Base-by-base conservation (phyloP, 306 rosid species). In the Quercus ilex region DNA sequence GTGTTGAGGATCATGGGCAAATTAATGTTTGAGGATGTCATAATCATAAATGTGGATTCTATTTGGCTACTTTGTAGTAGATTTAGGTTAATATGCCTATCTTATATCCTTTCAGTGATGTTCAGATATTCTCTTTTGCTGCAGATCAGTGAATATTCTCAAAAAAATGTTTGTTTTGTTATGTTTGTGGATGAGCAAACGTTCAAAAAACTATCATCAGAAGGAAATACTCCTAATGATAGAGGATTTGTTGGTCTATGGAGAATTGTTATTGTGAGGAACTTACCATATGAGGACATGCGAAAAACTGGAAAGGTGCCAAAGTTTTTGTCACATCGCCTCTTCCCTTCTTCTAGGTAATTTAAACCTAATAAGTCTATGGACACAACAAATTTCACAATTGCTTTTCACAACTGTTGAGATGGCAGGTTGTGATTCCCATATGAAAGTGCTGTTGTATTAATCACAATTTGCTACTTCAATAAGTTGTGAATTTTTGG, bases 241-340 rank as follows among this genome's bases (percentile, higher is more conserved):
- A 73, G 74, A 53, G 97, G 98, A 85, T 41, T 74, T 58, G 68
- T 94, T 74, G 98, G 98, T 77, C 77, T 92, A 41, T 94, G 98
- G 98, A 94, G 83, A 87, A 60, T 92, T 28, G 87, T 92, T 79
- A 64, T 90, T 43, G 97, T 91, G 51, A 87, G 83, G 75, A 94
- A 86, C 78, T 89, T 92, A 81, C 98, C 97, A 28, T 94, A 87
- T 79, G 81, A 84, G 51, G 97, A 94, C 86, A 91, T 94, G 98
- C 88, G 98, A 69, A 91, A 96, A 89, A 91, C 97, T 17, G 98
- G 98, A 82, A 94, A 94, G 91, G 97, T 94, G 87, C 98, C 98
- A 10, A 94, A 94, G 80, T 86, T 94, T 88, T 87, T 94, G 80
- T 88, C 97, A 46, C 98, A 92, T 81, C 94, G 97, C 73, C 94